Percentiles rank a stretch among this genome's conserved stretches.
These are phyloP conservation scores for Gastrolobium villosum DNA, from an alignment of 306 rosid genomes.

Conservation along the genomic window DNA sequence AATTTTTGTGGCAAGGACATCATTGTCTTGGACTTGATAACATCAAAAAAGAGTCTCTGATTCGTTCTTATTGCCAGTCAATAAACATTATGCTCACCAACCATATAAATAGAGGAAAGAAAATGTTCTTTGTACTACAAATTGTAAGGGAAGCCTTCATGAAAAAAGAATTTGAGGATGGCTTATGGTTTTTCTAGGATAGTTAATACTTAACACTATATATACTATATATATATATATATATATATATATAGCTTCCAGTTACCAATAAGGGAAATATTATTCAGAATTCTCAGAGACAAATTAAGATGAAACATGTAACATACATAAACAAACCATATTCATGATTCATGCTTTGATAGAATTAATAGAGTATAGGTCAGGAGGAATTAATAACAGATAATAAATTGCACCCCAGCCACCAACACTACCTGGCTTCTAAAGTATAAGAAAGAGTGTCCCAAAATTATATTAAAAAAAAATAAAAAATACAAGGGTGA, in stretches of 20 bases:
- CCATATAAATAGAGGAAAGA: constrained; percentile 44
- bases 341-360: constrained; percentile 30
- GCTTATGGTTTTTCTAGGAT: constrained; percentile 32
- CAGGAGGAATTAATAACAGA: background rate
- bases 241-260: too few species aligned
- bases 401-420: background rate
- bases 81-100: constrained; percentile 49
- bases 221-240: too few species aligned
- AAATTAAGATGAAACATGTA: constrained; percentile 46
- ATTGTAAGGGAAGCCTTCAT: constrained; percentile 24
- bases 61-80: constrained; percentile 55
- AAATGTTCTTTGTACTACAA: constrained; percentile 35
- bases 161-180: constrained; percentile 26
- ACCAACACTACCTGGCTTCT: background rate
- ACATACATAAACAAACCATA: constrained; percentile 37
- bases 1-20: constrained; percentile 49
- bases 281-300: constrained; percentile 15
- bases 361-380: constrained; percentile 6
- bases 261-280: constrained; percentile 30
- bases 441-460: background rate
- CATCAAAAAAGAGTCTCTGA: constrained; percentile 52
- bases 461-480: background rate
- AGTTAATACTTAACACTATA: background rate
- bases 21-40: constrained; percentile 43
- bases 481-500: too few species aligned